A percentile compares a stretch with the other conserved stretches of the same genome.
Conservation (phyloP, 2,329 filamentous ascomycete genomes). For the Fusarium brevicatenulatum region DNA sequence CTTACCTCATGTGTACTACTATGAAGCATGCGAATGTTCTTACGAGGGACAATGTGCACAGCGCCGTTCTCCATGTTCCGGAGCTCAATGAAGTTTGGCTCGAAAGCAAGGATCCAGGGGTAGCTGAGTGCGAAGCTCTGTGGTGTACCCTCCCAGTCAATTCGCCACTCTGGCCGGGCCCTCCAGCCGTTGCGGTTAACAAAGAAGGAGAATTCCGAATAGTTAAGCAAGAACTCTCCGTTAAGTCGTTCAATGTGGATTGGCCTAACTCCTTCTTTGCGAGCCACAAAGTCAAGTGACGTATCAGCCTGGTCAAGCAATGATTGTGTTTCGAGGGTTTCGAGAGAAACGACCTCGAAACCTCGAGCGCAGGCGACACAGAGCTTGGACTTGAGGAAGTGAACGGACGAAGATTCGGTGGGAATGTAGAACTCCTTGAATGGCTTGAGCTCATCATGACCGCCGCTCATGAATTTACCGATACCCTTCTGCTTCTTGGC, state of each 20-base stretch:
- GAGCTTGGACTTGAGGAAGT: slow-evolving; percentile 95
- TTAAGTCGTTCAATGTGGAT: slow-evolving; percentile 98
- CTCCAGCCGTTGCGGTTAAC: slow-evolving; percentile 99
- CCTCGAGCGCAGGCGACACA: slow-evolving; percentile 96
- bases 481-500: slow-evolving; percentile 96
- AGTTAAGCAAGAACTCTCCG: slow-evolving; percentile 96
- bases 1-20: slow-evolving; percentile 94
- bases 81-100: slow-evolving; percentile 97
- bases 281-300: slow-evolving; percentile 94
- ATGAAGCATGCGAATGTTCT: slow-evolving; percentile 97
- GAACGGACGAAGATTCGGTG: slow-evolving; percentile 96
- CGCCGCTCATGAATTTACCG: slow-evolving; percentile 91
- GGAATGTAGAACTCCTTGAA: slow-evolving; percentile 99
- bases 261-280: slow-evolving; percentile 91
- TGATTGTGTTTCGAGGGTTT: slow-evolving; percentile 98
- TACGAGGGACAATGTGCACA: slow-evolving; percentile 95
- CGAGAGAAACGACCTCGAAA: slow-evolving; percentile 95
- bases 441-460: slow-evolving; percentile 93
- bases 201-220: slow-evolving; percentile 99
- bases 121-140: slow-evolving; percentile 94
- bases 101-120: slow-evolving; percentile 96
- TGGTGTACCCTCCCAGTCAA: slow-evolving; percentile 96
- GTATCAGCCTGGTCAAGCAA: slow-evolving; percentile 97
- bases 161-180: slow-evolving; percentile 93
- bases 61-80: slow-evolving; percentile 93